Percentiles rank a stretch among this genome's conserved stretches.
These are phyloP conservation scores for Mrakia blollopis DNA, from an alignment of 768 basidiomycete genomes.

Conservation along the genomic window DNA sequence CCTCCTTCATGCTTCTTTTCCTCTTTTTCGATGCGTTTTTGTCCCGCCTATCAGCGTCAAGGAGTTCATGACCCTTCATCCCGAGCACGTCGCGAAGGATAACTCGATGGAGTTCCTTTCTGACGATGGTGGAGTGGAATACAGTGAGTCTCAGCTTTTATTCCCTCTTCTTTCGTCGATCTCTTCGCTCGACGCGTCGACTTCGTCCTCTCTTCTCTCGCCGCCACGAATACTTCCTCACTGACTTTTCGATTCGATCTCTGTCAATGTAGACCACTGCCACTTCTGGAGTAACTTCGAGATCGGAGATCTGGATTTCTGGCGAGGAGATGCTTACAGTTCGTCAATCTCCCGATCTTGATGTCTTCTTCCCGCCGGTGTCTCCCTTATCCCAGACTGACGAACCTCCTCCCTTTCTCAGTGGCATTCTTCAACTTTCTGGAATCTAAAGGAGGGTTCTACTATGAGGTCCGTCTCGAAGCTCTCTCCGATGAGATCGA, in stretches of 20 bases:
- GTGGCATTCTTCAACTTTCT: slow-evolving; percentile 67
- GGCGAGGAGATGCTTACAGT: slow-evolving; percentile 65
- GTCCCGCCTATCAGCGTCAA: slow-evolving; percentile 56
- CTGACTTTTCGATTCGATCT: no score
- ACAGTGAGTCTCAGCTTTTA: slow-evolving; percentile 48
- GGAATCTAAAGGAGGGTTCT: slow-evolving; percentile 50
- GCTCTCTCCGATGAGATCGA: not conserved
- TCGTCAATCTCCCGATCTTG: slow-evolving; percentile 47
- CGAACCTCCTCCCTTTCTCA: not conserved
- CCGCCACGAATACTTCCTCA: not conserved
- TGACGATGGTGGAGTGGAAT: slow-evolving; percentile 63
- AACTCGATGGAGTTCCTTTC: slow-evolving; percentile 72
- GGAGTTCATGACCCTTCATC: slow-evolving; percentile 26
- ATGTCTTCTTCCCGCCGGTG: not conserved
- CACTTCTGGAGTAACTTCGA: slow-evolving; percentile 93
- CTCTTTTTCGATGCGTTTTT: no score
- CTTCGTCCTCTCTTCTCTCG: not conserved
- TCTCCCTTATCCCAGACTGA: not conserved
- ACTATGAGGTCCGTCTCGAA: slow-evolving; percentile 60
- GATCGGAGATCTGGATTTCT: slow-evolving; percentile 75
- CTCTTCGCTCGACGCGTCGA: no score
- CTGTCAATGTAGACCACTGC: not conserved
- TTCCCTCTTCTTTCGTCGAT: not conserved
- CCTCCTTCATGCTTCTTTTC: no score
- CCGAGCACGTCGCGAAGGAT: slow-evolving; percentile 41